A percentile compares a stretch with the other conserved stretches of the same genome.
Conservation (phyloP, 192 early-diverging fungal genomes). For the Phlyctochytrium bullatum region DNA sequence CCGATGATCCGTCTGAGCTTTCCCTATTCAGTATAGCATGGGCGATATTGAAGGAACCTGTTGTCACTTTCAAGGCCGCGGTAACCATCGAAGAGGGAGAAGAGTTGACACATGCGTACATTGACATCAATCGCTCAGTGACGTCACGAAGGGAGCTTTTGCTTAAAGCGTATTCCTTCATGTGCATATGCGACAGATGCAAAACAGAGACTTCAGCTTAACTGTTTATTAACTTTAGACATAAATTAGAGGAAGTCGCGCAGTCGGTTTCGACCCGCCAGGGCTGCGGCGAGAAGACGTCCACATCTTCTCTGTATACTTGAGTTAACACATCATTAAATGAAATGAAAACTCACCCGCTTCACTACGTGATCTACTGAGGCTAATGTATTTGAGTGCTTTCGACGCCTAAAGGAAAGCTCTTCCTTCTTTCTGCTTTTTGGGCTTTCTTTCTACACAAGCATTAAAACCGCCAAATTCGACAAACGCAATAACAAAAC, state of each 20-base stretch:
- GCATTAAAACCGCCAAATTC: neutral
- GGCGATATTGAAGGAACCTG: neutral
- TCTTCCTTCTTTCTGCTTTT: too few relatives aligned
- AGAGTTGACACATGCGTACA: neutral
- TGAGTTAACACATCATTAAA: neutral
- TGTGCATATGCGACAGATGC: too few relatives aligned
- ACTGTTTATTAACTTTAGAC: too few relatives aligned
- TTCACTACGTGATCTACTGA: neutral
- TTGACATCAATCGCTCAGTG: too few relatives aligned
- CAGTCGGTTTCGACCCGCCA: neutral
- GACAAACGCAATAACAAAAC: neutral
- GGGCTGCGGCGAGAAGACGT: neutral
- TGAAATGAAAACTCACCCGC: neutral
- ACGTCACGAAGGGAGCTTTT: too few relatives aligned
- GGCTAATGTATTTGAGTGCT: too few relatives aligned
- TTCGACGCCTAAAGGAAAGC: too few relatives aligned
- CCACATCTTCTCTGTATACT: neutral
- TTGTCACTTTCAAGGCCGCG: neutral
- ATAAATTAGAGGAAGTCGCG: too few relatives aligned
- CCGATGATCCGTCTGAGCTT: too few relatives aligned
- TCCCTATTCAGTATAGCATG: neutral
- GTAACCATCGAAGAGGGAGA: neutral
- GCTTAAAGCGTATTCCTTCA: too few relatives aligned
- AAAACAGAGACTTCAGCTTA: too few relatives aligned
- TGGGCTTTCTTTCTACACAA: neutral